Base-by-base conservation (phyloP, 1,284 basidiomycete species). In the Leccinum griseonigrum region DNA sequence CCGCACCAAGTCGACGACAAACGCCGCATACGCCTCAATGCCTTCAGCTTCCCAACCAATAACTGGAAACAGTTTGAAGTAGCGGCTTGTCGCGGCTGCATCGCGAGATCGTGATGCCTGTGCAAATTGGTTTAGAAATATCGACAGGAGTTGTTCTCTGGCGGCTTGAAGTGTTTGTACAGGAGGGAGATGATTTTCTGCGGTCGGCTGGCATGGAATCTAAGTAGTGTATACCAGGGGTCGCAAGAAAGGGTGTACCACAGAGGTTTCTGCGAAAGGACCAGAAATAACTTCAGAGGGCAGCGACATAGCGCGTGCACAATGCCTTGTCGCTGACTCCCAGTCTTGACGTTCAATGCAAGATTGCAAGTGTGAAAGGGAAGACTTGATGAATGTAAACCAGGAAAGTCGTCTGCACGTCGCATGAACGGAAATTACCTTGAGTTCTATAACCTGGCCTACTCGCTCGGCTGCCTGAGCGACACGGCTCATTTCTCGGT, bases 61-160 rank as follows among this genome's bases (percentile, higher is more conserved):
- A 1, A 89, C 88, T 2, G 97, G 97, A 76, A 99, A 98, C 2
- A 99, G 82, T 72, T 97, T 95, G 83, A 99, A 98, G 78, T 94
- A 99, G 6, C 96, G 86, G 66, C 90, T 96, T 2, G 95, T 97
- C 14, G 91, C 89, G 26, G 88, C 88, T 55, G 94, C 91, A 76
- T 96, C 94, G 52, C 90, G 84, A 6, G 85, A 83, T 8, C 82
- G 83, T 1, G 94, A 92, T 3, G 93, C 92, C 63, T 88, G 83
- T 56, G 86, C 82, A 70, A 99, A 99, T 57, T 91, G 86, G 10
- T 79, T 80, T 18, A 84, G 83, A 75, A 98, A 98, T 40, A 91
- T 87, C 6, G 82, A 76, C 13, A 99, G 82, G 5, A 99, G 84
- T 29, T 85, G 79, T 61, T 88, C 84, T 59, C 95, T 86, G 0